Evolutionary conservation across 495 filamentous ascomycete species (phyloP).

Genomic region (Xylaria sp.): DNA sequence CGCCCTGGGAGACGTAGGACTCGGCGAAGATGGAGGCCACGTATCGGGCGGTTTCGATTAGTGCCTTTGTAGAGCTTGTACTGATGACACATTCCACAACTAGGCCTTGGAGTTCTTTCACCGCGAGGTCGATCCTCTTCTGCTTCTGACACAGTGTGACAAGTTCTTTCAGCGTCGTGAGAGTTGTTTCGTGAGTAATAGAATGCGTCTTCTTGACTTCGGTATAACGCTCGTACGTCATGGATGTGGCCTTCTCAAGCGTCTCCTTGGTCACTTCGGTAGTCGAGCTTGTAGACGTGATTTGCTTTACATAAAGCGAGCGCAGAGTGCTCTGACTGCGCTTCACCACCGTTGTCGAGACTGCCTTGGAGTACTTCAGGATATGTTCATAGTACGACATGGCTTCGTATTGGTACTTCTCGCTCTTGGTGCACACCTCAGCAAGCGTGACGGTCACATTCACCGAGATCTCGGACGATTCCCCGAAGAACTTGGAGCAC

Average conservation of each 20-base stretch:
- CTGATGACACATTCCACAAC: conserved; percentile 4
- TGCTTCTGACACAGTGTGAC: conserved; percentile 17
- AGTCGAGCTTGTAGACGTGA: conserved; percentile 1
- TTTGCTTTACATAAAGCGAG: conserved; percentile 19
- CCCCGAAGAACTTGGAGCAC: conserved; percentile 14
- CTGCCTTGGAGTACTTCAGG: conserved; percentile 17
- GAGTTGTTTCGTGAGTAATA: conserved; percentile 17
- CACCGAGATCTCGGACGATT: conserved; percentile 18
- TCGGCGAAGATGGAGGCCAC: conserved; percentile 19
- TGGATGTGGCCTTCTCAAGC: conserved; percentile 17
- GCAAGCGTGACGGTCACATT: conserved; percentile 19
- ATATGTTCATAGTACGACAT: conserved; percentile 21
- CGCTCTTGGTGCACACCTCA: conserved; percentile 23
- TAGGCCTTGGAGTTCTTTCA: conserved; percentile 15
- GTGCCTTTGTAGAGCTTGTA: conserved; percentile 8
- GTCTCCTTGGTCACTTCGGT: conserved; percentile 19
- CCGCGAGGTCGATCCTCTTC: conserved; percentile 13
- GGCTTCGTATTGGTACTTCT: conserved; percentile 21
- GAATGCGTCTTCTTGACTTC: conserved; percentile 14
- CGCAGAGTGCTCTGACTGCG: conserved; percentile 22
- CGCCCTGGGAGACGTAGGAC: conserved; percentile 21
- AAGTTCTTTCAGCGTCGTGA: conserved; percentile 13
- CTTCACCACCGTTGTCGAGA: conserved; percentile 5
- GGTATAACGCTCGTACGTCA: conserved; percentile 18
- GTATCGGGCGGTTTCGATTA: conserved; percentile 17